Evolutionary conservation across 75 land plant species (phyloP), one percentile per base, ranked within the genome.

Genomic region (Chamaecyparis obtusa): DNA sequence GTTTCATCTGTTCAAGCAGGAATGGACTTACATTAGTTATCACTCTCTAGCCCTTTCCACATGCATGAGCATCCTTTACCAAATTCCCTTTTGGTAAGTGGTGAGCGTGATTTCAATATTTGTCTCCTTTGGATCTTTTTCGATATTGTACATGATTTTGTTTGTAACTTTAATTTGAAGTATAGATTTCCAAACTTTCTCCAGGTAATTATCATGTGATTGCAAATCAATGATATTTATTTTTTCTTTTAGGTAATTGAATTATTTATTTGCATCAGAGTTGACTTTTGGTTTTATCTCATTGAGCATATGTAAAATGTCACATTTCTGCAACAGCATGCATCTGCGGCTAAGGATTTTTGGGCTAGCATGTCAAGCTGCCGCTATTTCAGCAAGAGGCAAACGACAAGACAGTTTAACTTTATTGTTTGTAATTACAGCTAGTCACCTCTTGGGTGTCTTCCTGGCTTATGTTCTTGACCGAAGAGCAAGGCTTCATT

Each of bases 381-480:
- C 43, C 15, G 86, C 86, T 30, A 85, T 85, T 85, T 85, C 75
- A 17, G 79, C 86, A 85, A 85, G 74, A 55, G 86, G 74, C 80
- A 74, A 85, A 41, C 51, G 4, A 11, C 83, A 81, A 81, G 83
- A 81, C 44, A 81, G 49, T 44, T 10, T 81, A 24, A 13, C 83
- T 41, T 43, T 85, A n/a, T 35, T 85, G 74, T 85, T 85, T 67
- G 41, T 54, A 6, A 55, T 54, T 36, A 85, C 44, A 32, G 60
- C 43, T 85, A 54, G 86, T 85, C 86, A 85, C 24, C 74, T 85
- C 2, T n/a, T 30, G 83, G 86, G 86, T 36, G 44, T 85, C n/a
- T 85, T 85, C 78, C 15, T 85, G 79, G 77, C 86, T n/a, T 85
- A 85, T n/a, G 10, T 55, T 85, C 33, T 85, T 21, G 86, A 85